Evolutionary conservation across 192 early-diverging fungal species (phyloP).

Genomic region (Umbelopsis isabellina): DNA sequence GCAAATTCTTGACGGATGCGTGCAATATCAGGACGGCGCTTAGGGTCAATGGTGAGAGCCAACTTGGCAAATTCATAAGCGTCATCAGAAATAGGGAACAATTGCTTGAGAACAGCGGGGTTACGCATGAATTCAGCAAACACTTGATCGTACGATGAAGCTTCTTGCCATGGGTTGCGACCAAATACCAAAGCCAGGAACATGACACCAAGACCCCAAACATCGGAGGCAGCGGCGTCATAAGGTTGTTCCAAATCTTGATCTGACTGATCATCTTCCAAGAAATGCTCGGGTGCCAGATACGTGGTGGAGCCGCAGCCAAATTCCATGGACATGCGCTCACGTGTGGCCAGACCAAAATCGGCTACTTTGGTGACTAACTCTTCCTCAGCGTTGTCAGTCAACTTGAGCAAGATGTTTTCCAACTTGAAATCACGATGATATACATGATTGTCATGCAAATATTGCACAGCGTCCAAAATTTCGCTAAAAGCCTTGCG

Average conservation of each 20-base stretch:
- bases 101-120: slow-evolving; percentile 42
- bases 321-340: slow-evolving; percentile 74
- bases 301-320: slow-evolving; percentile 91
- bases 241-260: slow-evolving; percentile 38
- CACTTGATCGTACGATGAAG: slow-evolving; percentile 46
- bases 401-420: slow-evolving; percentile 68
- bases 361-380: slow-evolving; percentile 73
- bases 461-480: slow-evolving; percentile 75
- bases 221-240: slow-evolving; percentile 67
- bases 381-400: slow-evolving; percentile 26
- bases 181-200: slow-evolving; percentile 75
- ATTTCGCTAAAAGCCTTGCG: slow-evolving; percentile 75
- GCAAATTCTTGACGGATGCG: slow-evolving; percentile 30
- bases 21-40: slow-evolving; percentile 40
- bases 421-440: slow-evolving; percentile 96
- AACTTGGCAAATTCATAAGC: slow-evolving; percentile 44
- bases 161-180: slow-evolving; percentile 79
- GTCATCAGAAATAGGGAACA: slow-evolving; percentile 54
- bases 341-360: slow-evolving; percentile 89
- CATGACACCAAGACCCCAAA: slow-evolving; percentile 83
- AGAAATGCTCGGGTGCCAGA: slow-evolving; percentile 79
- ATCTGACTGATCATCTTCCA: slow-evolving; percentile 31
- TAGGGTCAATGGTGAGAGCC: slow-evolving; percentile 50
- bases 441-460: slow-evolving; percentile 79
- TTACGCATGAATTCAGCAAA: slow-evolving; percentile 54